Percentiles rank a stretch among this genome's conserved stretches.
These are phyloP conservation scores for Venturia carpophila DNA, from an alignment of 2,329 filamentous ascomycete species.

Conservation along the genomic window DNA sequence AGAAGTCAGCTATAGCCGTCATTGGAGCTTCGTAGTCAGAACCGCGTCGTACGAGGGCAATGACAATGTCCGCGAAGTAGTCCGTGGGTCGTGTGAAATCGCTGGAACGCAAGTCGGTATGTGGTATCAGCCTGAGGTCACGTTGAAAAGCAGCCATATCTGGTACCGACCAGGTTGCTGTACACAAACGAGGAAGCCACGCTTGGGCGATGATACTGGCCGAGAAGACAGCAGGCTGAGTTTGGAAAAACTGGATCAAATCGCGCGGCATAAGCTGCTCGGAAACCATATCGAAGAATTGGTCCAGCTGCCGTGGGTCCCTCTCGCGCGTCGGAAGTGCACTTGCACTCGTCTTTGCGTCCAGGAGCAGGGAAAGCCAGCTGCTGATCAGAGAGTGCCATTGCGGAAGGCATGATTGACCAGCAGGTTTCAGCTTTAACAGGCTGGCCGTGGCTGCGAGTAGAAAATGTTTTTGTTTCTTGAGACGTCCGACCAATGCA, in stretches of 20 bases:
- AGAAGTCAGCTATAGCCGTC: not conserved
- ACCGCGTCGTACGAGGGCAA: constrained; percentile 4
- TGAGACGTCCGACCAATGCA: not conserved
- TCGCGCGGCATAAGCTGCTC: not conserved
- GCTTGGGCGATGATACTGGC: not conserved
- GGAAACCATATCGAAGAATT: not conserved
- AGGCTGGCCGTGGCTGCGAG: not conserved
- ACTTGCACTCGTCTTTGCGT: not conserved
- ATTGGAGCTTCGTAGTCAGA: not conserved
- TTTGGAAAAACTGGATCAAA: not conserved
- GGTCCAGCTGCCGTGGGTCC: constrained; percentile 1
- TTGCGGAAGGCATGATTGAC: not conserved
- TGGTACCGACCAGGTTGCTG: not conserved
- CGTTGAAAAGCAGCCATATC: not conserved
- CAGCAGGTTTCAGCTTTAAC: not conserved
- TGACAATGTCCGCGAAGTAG: constrained; percentile 8
- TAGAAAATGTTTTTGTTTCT: not conserved
- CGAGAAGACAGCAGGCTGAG: not conserved
- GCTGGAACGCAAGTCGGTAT: constrained; percentile 1
- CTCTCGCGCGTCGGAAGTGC: not conserved
- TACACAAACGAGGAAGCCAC: not conserved
- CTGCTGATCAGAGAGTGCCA: not conserved
- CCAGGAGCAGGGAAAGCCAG: not conserved
- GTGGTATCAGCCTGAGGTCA: not conserved
- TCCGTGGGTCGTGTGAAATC: not conserved